These are phyloP conservation scores for Wickerhamomyces bisporus DNA, from an alignment of 805 yeast genomes.

Conservation along the genomic window DNA sequence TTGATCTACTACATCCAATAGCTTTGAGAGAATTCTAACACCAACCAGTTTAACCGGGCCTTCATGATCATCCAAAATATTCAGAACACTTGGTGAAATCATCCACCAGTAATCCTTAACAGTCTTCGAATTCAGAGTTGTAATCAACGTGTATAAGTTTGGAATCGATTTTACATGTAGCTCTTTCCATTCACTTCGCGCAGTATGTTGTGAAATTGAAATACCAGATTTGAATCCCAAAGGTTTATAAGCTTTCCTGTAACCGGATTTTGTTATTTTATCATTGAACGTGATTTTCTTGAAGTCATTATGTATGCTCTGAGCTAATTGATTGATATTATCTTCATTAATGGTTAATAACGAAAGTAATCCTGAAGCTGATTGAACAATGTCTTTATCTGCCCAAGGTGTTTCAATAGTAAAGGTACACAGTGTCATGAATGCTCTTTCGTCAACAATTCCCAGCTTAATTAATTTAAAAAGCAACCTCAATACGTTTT, in stretches of 20 bases:
- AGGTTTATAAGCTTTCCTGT: conserved; percentile 6
- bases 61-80: conserved; percentile 25
- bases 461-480: not conserved
- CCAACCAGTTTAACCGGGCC: conserved; percentile 21
- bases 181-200: conserved; percentile 15
- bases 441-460: not conserved
- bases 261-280: conserved; percentile 19
- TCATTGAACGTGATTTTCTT: conserved; percentile 3
- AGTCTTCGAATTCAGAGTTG: not conserved
- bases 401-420: conserved; percentile 18
- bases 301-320: conserved; percentile 9
- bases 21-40: conserved; percentile 10
- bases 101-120: conserved; percentile 21
- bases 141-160: conserved; percentile 6
- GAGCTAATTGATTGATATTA: not conserved
- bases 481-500: conserved; percentile 3
- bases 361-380: conserved; percentile 2
- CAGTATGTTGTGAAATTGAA: conserved; percentile 9
- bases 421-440: conserved; percentile 2
- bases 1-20: conserved; percentile 14
- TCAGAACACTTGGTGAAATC: conserved; percentile 21
- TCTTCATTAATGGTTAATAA: not conserved
- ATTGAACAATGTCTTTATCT: conserved; percentile 2
- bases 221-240: conserved; percentile 11
- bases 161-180: conserved; percentile 15